Evolutionary conservation across 106 monocot genomes (phyloP), one percentile per base, ranked within the genome.

Genomic region (Allium cepa): DNA sequence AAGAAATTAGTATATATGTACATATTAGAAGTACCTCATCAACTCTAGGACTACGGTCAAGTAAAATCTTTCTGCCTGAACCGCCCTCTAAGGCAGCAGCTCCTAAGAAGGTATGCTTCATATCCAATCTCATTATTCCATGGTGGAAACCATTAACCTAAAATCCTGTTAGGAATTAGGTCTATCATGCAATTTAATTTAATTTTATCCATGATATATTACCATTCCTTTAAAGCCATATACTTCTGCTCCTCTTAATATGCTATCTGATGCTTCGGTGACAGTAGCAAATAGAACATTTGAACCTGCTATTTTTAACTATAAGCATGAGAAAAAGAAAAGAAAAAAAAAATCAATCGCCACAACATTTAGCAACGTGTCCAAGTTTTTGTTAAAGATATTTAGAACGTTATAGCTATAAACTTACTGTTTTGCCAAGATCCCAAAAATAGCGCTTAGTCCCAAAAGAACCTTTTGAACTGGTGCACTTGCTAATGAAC

Each of bases 61-160:
- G 90, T 71, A 80, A 78, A 62, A 94, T 94, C 85, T 80, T 94
- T 79, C 87, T 82, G 70, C 90, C 87, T 53, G 94, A 84, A 71
- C 94, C 94, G 65, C 94, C 94, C 45, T 94, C 90, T 78, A 94
- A 71, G 66, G 87, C 75, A 66, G 94, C 94, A 64, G 75, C 78
- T 46, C 90, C 90, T 75, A 94, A 74, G 13, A 84, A 50, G 47
- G 87, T 78, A 68, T 89, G 94, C 71, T 94, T 90, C 94, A 94
- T 87, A 17, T 90, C 94, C 70, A 94, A 77, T 66, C 79, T 87
- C 67, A 94, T 58, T 63, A 94, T 71, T 47, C 94, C 94, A 80
- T 94, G 94, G 82, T 94, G 94, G 69, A 94, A 90, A 26, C 94
- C 90, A 79, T 50, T 82, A 62, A 87, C 75, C 94, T 94, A 66